Evolutionary conservation across 73 alveolate species (phyloP), one percentile per base, ranked within the genome.

Genomic region (Tetrahymena malaccensis): DNA sequence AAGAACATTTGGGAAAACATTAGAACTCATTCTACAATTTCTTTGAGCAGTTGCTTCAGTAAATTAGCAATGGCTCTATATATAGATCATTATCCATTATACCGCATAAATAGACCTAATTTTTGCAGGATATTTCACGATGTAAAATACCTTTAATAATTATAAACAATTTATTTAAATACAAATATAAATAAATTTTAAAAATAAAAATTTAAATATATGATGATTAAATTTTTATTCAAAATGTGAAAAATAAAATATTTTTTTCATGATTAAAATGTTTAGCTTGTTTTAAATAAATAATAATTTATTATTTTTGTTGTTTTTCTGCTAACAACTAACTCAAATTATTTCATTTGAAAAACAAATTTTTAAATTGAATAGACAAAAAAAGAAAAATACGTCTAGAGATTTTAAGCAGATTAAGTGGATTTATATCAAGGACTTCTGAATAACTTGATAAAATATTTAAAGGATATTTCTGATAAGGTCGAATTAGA

Each of bases 21-120:
- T 22, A 70, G 83, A 44, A 95, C 93, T 93, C 89, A 57, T 27
- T 50, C 93, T 4, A 85, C 93, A 89, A 31, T 15, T 89, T 57
- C 55, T 31, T 93, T 95, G 22, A 37, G 94, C 33, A 94, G 95
- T 9, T 93, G 95, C 13, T 37, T 95, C 43, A 85, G 97, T 34
- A 95, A 95, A 27, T 85, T 95, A 31, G 97, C 97, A 11, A 95
- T 95, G 97, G 94, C 95, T 34, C 58, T 95, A 19, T 95, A 95
- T 50, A 95, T 95, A 35, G 97, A 95, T 43, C 97, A 95, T 50
- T 93, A 95, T 40, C 97, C 97, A 1, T 56, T 95, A 34, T 85
- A 95, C 55, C 70, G 97, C 55, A 93, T 85, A 34, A 13, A 43
- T 34, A 85, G 93, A 38, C 97, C 97, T 34, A 43, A 95, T 55